Conservation (phyloP, 495 filamentous ascomycete species). For the Baudoinia panamericana region DNA sequence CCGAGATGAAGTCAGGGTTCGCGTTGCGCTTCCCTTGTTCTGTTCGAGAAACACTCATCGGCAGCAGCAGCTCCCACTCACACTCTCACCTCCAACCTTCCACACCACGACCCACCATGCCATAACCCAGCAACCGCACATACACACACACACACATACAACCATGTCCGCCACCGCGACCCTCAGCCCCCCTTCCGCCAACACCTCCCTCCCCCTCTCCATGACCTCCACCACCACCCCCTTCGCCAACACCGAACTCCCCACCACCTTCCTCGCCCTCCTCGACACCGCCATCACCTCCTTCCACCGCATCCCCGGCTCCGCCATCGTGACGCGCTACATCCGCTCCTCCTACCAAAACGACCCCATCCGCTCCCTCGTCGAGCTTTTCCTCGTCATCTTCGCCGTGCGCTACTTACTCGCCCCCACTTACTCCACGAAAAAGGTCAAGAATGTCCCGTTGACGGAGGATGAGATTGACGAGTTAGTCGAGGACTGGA, state of each 20-base stretch:
- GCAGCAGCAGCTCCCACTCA: no score
- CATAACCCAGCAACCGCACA: neutral
- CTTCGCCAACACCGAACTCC: conserved; percentile 11
- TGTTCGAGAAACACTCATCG: no score
- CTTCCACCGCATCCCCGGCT: conserved; percentile 85
- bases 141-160: conserved; percentile 1
- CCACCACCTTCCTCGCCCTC: conserved; percentile 12
- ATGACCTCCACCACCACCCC: conserved; percentile 3
- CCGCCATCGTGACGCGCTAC: conserved; percentile 86
- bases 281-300: conserved; percentile 17
- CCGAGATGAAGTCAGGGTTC: no score
- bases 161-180: neutral
- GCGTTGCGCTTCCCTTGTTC: no score
- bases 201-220: conserved; percentile 5
- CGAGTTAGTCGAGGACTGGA: conserved; percentile 94
- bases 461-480: conserved; percentile 94
- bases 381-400: conserved; percentile 87
- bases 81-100: no score
- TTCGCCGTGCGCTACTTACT: conserved; percentile 92
- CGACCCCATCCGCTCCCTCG: conserved; percentile 82
- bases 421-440: conserved; percentile 77
- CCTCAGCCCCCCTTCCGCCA: neutral
- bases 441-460: conserved; percentile 72
- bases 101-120: neutral
- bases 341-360: conserved; percentile 95